Evolutionary conservation across 164 flowering plant species (phyloP), one percentile per base, ranked within the genome.

Genomic region (Piper longum): DNA sequence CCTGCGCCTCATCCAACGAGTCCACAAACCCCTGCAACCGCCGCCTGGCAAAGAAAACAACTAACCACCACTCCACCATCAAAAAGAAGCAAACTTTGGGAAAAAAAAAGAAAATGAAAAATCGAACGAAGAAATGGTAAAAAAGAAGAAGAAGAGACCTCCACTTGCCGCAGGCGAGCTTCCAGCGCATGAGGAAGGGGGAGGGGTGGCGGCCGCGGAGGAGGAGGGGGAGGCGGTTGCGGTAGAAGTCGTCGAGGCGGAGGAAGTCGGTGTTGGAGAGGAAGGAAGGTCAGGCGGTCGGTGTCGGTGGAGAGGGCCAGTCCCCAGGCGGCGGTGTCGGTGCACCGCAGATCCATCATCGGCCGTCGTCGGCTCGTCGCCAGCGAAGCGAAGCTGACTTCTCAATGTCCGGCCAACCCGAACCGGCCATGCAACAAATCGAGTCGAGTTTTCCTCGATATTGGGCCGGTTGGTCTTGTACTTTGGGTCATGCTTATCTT

Each of bases 131-230:
- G 36, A 26, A 26, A 26, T 26, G 36, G 36, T 26, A 26, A 26
- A 26, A 26, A 2, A 44, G 4, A n/a, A 8, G 16, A 51, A 17
- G 19, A 18, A 36, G 11, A 13, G 14, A 83, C 89, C 97, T 73
- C 93, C 89, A 86, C 72, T 88, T 88, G 0, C 96, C 97, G 43
- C 97, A 80, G 16, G 85, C 70, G 64, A 91, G 93, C 79, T 88
- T 91, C 96, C 95, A 91, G 63, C 81, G 79, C 91, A 88, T 83
- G 68, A 91, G 74, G 78, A 73, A 67, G n/a, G 93, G 87, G n/a
- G 68, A 80, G 73, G 97, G 96, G 88, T 78, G 75, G 68, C 97
- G 81, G 40, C 67, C 58, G 71, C 58, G 87, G 62, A 91, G 66
- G 43, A 80, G 76, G 41, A 65, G 48, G 4, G 96, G 97, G 4